Evolutionary conservation across 2,329 filamentous ascomycete genomes (phyloP).

Genomic region (Exophiala mesophila): DNA sequence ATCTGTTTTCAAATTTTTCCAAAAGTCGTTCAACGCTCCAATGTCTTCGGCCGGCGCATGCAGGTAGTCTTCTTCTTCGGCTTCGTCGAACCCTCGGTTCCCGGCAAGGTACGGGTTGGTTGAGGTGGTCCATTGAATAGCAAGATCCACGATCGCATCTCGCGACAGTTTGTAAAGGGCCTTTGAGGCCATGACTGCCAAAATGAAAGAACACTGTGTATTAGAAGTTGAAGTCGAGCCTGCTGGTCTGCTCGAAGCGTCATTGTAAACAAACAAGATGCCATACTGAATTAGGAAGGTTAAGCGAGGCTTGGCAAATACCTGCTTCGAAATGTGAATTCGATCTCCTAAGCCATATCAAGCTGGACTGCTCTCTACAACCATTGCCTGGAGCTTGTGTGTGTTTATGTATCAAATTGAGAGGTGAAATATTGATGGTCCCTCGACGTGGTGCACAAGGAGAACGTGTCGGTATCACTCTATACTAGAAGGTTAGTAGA

Average conservation of each 20-base stretch:
- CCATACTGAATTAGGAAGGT: neutral
- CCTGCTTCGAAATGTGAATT: no score
- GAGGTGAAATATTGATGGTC: no score
- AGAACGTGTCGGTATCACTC: no score
- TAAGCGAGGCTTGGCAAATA: neutral
- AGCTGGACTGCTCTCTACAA: no score
- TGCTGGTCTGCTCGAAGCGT: neutral
- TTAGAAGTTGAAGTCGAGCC: neutral
- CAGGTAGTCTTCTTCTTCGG: slow-evolving; percentile 59
- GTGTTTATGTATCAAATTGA: no score
- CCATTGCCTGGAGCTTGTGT: no score
- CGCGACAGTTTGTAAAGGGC: slow-evolving; percentile 66
- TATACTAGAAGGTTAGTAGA: no score
- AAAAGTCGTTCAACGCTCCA: slow-evolving; percentile 62
- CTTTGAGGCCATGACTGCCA: slow-evolving; percentile 53
- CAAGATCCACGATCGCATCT: slow-evolving; percentile 65
- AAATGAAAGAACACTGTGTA: slow-evolving; percentile 48
- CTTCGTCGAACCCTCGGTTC: slow-evolving; percentile 46
- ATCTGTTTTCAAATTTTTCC: slow-evolving; percentile 54
- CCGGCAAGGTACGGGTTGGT: slow-evolving; percentile 55
- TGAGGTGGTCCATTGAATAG: slow-evolving; percentile 70
- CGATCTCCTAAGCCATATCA: no score
- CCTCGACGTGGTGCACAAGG: no score
- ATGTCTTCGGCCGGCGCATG: slow-evolving; percentile 64
- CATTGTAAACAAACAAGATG: slow-evolving; percentile 7